Base-by-base conservation (phyloP, 2,329 filamentous ascomycete genomes). In the Aspergillus calidoustus region DNA sequence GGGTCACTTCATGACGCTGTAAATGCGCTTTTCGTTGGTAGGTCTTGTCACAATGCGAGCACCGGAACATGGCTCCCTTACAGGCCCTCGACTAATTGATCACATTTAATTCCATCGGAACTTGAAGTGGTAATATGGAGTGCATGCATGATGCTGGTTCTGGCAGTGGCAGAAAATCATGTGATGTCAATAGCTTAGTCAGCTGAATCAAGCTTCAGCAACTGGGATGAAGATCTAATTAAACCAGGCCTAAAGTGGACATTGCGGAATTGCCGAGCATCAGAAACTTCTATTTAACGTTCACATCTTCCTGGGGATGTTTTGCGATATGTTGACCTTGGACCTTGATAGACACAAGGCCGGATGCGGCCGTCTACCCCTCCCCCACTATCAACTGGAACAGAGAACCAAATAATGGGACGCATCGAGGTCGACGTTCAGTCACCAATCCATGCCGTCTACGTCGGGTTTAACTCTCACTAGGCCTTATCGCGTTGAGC, bases 11-110 rank as follows among this genome's bases (percentile, higher is more conserved):
- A 64, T 74, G 72, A 1, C 72, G 72, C 15, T 63, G 57, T 5
- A 74, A 49, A 64, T 74, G 72, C 0, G 68, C 62, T 56, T 71
- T 74, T 34, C 72, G 64, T 19, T 69, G 68, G 17, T 74, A 74
- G 9, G 64, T 48, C n/a, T 71, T 74, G n/a, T 68, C 65, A 54
- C 72, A 74, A 47, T 66, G 61, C 15, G 66, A 53, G 56, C 72
- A 74, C 43, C 61, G 63, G 43, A 74, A 74, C 71, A 73, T 71
- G 55, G 30, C 57, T 53, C 41, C 28, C 49, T 57, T 28, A 28
- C 25, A 28, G 25, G 25, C 6, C 6, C 6, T 7, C n/a, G 15
- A 19, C 28, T 46, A 13, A 44, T 25, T 46, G 15, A 44, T 15
- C 11, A 22, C 17, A 47, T 47, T 31, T 34, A 22, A 3, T 46